Conservation (phyloP, 2,329 filamentous ascomycete genomes). For the Clathrospora elynae region DNA sequence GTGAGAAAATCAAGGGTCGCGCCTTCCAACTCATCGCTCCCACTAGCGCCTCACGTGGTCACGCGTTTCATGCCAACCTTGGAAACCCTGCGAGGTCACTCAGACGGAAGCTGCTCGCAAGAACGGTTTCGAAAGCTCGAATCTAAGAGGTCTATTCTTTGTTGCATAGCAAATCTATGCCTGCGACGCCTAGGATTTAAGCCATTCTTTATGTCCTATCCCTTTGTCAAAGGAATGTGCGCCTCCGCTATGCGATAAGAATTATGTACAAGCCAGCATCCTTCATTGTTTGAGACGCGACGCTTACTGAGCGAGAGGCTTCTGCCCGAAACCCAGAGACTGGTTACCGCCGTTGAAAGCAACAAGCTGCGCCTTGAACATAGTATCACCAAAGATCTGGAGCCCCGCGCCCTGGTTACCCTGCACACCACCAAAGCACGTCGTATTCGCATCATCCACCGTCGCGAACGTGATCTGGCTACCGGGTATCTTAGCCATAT, state of each 20-base stretch:
- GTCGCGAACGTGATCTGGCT: constrained; percentile 48
- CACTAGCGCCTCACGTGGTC: constrained; percentile 6
- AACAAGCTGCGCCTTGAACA: constrained; percentile 65
- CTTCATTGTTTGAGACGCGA: background rate
- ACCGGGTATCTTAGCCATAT: constrained; percentile 63
- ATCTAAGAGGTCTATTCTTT: constrained; percentile 9
- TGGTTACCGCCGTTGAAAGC: constrained; percentile 62
- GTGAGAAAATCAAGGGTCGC: constrained; percentile 1
- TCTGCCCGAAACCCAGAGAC: constrained; percentile 59
- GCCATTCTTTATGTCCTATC: constrained; percentile 7
- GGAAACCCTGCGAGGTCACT: too few species aligned
- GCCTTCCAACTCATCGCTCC: constrained; percentile 10
- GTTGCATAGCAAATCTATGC: constrained; percentile 1
- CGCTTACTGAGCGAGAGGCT: constrained; percentile 18
- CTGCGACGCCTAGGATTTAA: background rate
- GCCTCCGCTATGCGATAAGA: constrained; percentile 7
- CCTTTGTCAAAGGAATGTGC: constrained; percentile 7
- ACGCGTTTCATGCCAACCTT: too few species aligned
- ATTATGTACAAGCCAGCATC: constrained; percentile 16
- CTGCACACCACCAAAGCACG: constrained; percentile 72
- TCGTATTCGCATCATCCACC: constrained; percentile 51
- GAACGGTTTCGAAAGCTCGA: too few species aligned
- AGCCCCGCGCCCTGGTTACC: constrained; percentile 58
- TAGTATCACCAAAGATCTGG: constrained; percentile 67
- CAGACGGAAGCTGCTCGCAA: too few species aligned